These are phyloP conservation scores for Trichoderma polysporum DNA, from an alignment of 2,329 filamentous ascomycete genomes.

Conservation along the genomic window DNA sequence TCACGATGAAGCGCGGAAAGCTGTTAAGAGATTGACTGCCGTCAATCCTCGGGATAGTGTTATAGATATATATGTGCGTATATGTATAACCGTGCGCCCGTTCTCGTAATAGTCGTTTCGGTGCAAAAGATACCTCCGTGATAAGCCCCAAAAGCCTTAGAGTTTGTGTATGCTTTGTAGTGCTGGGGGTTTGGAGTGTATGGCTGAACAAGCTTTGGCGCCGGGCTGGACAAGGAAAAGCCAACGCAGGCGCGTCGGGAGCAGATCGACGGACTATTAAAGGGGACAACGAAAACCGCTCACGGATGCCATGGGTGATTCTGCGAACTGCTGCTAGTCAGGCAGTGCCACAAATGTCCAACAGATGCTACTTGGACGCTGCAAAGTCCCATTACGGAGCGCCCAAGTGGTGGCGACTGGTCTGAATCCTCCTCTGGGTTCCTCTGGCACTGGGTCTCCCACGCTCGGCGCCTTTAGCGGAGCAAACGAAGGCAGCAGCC, in stretches of 20 bases:
- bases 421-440: not conserved
- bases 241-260: conserved; percentile 15
- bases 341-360: not conserved
- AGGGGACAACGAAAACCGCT: conserved; percentile 16
- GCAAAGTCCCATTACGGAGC: conserved; percentile 3
- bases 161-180: not conserved
- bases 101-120: not conserved
- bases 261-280: conserved; percentile 19
- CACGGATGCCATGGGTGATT: conserved; percentile 7
- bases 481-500: conserved; percentile 21
- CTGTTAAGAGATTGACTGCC: not conserved
- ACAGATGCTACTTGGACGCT: not conserved
- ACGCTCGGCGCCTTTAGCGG: conserved; percentile 15
- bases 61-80: not conserved
- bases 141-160: not conserved
- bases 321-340: conserved; percentile 17
- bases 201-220: conserved; percentile 15
- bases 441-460: not conserved
- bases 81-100: no score
- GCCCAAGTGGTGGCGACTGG: conserved; percentile 16
- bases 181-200: no score
- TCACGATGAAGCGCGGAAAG: not conserved
- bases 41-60: not conserved
- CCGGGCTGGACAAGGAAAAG: conserved; percentile 3
- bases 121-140: not conserved